Evolutionary conservation across 441 rosid species (phyloP).

Genomic region (Euphorbia schlechtendalii): DNA sequence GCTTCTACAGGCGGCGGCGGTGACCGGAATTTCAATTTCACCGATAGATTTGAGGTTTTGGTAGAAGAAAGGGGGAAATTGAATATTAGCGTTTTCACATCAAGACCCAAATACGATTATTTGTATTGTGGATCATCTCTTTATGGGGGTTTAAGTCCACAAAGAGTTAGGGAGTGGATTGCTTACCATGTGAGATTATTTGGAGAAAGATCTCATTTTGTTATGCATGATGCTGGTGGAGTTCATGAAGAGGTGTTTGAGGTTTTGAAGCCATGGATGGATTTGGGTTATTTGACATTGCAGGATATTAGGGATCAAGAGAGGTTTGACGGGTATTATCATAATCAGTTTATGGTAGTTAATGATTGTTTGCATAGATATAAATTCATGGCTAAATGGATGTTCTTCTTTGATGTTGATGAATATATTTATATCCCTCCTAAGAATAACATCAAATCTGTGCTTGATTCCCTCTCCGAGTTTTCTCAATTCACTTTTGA

Average conservation of each 20-base stretch:
- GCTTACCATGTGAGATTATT: slow-evolving; percentile 74
- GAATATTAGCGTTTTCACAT: slow-evolving; percentile 30
- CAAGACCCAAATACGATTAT: slow-evolving; percentile 61
- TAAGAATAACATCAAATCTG: slow-evolving; percentile 43
- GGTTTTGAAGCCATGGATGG: slow-evolving; percentile 88
- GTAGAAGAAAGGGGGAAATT: slow-evolving; percentile 40
- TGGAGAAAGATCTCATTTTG: slow-evolving; percentile 71
- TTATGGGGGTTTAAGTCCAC: slow-evolving; percentile 68
- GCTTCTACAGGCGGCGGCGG: slow-evolving; percentile 70
- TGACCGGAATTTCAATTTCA: slow-evolving; percentile 40
- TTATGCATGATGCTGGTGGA: slow-evolving; percentile 84
- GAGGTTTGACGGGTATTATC: slow-evolving; percentile 88
- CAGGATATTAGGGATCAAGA: slow-evolving; percentile 81
- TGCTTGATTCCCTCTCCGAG: slow-evolving; percentile 50
- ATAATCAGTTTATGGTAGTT: slow-evolving; percentile 88
- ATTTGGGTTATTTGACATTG: slow-evolving; percentile 66
- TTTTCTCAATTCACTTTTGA: slow-evolving; percentile 68
- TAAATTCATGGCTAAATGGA: slow-evolving; percentile 67
- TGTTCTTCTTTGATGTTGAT: slow-evolving; percentile 88
- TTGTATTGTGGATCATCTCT: slow-evolving; percentile 80
- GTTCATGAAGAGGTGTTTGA: slow-evolving; percentile 57
- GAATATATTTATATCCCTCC: slow-evolving; percentile 61
- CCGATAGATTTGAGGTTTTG: slow-evolving; percentile 48
- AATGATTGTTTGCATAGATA: slow-evolving; percentile 85
- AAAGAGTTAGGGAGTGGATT: slow-evolving; percentile 73